phyloP scores from a whole-genome alignment of 1,139 yeast genomes.

The Debaryomyces psychrophilus region DNA sequence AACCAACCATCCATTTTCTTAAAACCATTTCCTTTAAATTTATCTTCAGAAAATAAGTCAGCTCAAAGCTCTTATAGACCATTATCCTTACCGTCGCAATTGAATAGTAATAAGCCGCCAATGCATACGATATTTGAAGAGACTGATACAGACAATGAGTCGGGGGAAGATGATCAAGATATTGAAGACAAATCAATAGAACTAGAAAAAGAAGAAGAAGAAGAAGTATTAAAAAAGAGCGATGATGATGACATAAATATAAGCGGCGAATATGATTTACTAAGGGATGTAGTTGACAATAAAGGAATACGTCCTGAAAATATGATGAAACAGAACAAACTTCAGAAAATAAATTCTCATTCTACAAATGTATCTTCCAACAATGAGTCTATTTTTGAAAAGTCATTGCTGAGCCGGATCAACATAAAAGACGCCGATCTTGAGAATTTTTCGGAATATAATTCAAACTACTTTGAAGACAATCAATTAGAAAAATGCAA shows the following conservation, averaged over 20 bases:
- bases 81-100: neutral
- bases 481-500: neutral
- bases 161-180: neutral
- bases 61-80: neutral
- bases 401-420: conserved; percentile 2
- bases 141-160: conserved; percentile 5
- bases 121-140: conserved; percentile 16
- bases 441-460: conserved; percentile 11
- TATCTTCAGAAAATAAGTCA: neutral
- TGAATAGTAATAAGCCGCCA: conserved; percentile 3
- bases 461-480: conserved; percentile 6
- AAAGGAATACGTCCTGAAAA: neutral
- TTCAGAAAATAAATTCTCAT: neutral
- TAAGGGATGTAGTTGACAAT: neutral
- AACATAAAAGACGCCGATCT: conserved; percentile 10
- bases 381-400: conserved; percentile 7
- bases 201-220: neutral
- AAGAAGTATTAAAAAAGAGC: neutral
- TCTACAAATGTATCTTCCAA: conserved; percentile 8
- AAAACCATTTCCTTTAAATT: conserved; percentile 14
- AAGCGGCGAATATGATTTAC: neutral
- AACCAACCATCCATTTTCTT: conserved; percentile 8
- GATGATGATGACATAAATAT: neutral
- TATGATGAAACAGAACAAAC: neutral
- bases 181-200: neutral